A percentile compares a stretch with the other conserved stretches of the same genome.
These are phyloP conservation scores for Solanum virginianum DNA, from an alignment of 257 asterid genomes.

Conservation along the genomic window DNA sequence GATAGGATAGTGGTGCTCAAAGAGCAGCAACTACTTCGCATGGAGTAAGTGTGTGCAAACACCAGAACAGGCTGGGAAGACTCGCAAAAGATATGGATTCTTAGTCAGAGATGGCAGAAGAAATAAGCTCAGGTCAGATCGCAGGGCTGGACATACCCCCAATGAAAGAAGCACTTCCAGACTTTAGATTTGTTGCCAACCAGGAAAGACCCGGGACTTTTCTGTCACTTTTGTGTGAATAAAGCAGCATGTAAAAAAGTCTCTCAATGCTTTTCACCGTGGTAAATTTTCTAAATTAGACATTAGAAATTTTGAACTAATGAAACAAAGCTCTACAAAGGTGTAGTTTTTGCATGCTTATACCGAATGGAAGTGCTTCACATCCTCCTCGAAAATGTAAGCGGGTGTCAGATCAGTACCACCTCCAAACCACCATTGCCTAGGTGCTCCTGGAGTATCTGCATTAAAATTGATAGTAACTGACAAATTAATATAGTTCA, in stretches of 20 bases:
- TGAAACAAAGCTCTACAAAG: neutral
- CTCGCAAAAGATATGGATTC: neutral
- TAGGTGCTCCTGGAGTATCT: slow-evolving; percentile 96
- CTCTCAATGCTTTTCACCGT: neutral
- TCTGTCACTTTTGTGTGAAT: neutral
- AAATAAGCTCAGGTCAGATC: neutral
- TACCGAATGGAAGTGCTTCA: slow-evolving; percentile 93
- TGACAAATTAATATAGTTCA: neutral
- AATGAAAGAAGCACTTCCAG: neutral
- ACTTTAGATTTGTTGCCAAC: neutral
- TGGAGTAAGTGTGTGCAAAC: neutral
- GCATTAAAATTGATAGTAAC: slow-evolving; percentile 16
- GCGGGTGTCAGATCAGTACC: slow-evolving; percentile 98
- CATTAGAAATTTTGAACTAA: neutral
- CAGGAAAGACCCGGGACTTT: neutral
- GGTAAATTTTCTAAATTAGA: neutral
- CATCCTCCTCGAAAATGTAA: slow-evolving; percentile 93
- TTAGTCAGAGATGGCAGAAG: neutral
- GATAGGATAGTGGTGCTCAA: neutral
- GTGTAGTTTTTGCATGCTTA: neutral
- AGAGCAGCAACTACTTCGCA: neutral
- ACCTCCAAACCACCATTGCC: slow-evolving; percentile 99
- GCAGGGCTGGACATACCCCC: neutral
- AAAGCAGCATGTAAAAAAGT: neutral
- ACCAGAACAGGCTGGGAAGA: neutral